phyloP scores from a whole-genome alignment of 148 eudicot genomes.

The Vaccinium corymbosum region DNA sequence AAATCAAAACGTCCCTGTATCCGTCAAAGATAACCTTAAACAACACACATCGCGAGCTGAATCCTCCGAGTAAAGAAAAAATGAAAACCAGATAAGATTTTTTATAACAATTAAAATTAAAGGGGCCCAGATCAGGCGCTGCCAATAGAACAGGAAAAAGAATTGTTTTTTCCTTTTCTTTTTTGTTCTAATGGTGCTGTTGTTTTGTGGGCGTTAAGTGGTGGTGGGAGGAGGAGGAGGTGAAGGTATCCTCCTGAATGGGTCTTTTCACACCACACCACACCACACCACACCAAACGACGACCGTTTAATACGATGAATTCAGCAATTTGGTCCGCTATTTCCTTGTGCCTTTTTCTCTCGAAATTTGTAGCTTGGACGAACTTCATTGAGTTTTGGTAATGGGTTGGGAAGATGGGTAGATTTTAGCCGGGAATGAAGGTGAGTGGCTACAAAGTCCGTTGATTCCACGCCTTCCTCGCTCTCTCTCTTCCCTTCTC shows the following conservation, averaged over 20 bases:
- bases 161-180: not conserved
- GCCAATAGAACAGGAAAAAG: not conserved
- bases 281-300: not conserved
- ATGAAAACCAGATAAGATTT: slow-evolving; percentile 24
- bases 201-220: not conserved
- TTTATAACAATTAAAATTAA: not conserved
- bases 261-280: not conserved
- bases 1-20: slow-evolving; percentile 13
- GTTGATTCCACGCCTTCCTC: not conserved
- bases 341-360: not conserved
- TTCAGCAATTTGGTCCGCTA: not conserved
- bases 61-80: slow-evolving; percentile 19
- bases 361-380: not conserved
- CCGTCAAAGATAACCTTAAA: slow-evolving; percentile 17
- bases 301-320: slow-evolving; percentile 16
- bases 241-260: not conserved
- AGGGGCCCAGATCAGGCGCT: slow-evolving; percentile 30
- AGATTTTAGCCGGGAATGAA: not conserved
- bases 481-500: not conserved
- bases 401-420: not conserved
- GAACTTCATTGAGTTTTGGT: not conserved
- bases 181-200: not conserved
- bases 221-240: not conserved
- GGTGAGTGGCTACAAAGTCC: slow-evolving; percentile 1
- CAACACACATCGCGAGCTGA: slow-evolving; percentile 13